Percentiles rank a stretch among this genome's conserved stretches.
phyloP scores from a whole-genome alignment of 305 asterid species.

The Solanum hybrid region DNA sequence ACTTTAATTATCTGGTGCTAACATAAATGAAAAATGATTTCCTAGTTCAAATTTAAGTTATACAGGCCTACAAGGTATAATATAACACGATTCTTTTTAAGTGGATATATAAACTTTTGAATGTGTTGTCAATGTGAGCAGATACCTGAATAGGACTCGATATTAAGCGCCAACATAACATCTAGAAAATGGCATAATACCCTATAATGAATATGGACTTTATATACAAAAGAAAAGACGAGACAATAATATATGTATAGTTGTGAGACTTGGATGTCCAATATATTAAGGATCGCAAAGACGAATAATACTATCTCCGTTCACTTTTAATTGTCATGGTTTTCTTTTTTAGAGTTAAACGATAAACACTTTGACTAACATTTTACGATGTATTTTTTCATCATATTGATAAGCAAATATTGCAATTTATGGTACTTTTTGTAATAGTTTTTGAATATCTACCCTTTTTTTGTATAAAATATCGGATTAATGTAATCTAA shows the following conservation, averaged over 20 bases:
- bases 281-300: neutral
- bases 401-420: neutral
- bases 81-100: neutral
- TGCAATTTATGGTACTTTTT: neutral
- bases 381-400: too few species aligned
- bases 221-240: neutral
- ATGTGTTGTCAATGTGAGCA: neutral
- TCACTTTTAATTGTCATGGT: too few species aligned
- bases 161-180: neutral
- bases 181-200: neutral
- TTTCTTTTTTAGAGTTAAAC: neutral
- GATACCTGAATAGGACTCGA: neutral
- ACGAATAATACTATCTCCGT: accelerated
- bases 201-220: neutral
- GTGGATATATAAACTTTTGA: neutral
- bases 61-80: neutral
- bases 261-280: neutral
- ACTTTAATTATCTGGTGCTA: neutral
- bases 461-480: too few species aligned
- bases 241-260: neutral
- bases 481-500: too few species aligned
- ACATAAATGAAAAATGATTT: neutral
- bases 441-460: neutral
- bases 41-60: neutral
- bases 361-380: neutral